Evolutionary conservation across 768 basidiomycete species (phyloP), one percentile per base, ranked within the genome.

Genomic region (Boletus vinaceobasis): DNA sequence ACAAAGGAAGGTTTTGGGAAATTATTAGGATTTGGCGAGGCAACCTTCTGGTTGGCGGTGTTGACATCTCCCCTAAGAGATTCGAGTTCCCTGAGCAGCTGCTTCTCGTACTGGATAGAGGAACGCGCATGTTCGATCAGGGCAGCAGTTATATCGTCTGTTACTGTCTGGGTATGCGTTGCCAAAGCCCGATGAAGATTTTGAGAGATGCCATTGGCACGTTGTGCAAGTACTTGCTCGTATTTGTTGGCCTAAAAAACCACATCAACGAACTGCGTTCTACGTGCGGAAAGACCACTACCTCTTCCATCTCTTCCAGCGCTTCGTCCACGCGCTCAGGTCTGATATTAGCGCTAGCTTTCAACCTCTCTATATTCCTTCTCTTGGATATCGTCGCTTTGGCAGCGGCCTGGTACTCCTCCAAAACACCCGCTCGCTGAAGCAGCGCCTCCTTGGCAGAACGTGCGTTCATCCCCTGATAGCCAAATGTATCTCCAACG

Each of bases 401-500:
- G 23, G 93, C 93, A 2, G 96, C 95, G 9, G 86, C 79, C 58
- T 97, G 94, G 55, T 95, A 92, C 70, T 98, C 97, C 65, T 98
- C 96, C 56, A 98, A 75, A 10, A 97, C 92, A 8, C 84, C 83
- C 0, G 93, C 91, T 10, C 97, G 86, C 77, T 94, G 92, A 50
- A 85, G 81, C 9, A 98, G 73, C 0, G 97, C 95, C 70, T 96
- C 93, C 70, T 97, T 98, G 2, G 97, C 97, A 19, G 95, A 92
- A 43, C 89, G 82, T n/a, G 97, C 93, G 65, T 99, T 98, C 74
- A 95, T 79, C 19, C 94, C 91, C 71, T 98, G 95, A 71, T 99
- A 99, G 2, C 93, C 93, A 49, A 98, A 75, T 0, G 93, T 88
- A 71, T 99, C 97, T n/a, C 94, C 95, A 27, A 99, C 73, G 40